Base-by-base conservation (phyloP, 345 rosid genomes). In the Camelina laxa region DNA sequence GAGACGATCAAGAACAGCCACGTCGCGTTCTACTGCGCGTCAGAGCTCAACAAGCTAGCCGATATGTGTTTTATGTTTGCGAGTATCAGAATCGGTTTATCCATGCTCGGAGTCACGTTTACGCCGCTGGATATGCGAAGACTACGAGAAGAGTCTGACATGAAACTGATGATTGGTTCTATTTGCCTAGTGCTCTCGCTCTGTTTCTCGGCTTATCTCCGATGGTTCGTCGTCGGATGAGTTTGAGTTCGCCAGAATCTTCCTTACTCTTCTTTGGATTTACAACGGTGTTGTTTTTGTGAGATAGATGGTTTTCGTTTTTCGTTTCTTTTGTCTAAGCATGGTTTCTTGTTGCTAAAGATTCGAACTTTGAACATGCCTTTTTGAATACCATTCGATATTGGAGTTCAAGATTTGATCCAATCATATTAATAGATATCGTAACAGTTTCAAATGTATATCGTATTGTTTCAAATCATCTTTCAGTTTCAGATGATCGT, bases 211-310 rank as follows among this genome's bases (percentile, higher is more conserved):
- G 60, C 60, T 14, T 55, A 55, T 15, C 11, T 55, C 1, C 19
- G 10, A 2, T 55, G 17, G 11, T 55, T 55, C 6, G 60, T 55
- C 60, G 60, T 53, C 33, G n/a, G 57, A 53, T 53, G 57, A 54
- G 59, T 49, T 17, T 49, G 12, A 17, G 13, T 49, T 49, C 54
- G 12, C 12, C 54, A 9, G 54, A 49, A 24, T 54, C 59, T 13
- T 24, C 17, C 30, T 27, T n/a, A n/a, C 9, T 22, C 33, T 12
- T 15, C 27, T 50, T 50, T 50, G 14, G 57, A 21, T 21, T 21
- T 53, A 7, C 0, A 21, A 21, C 57, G 31, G 57, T 22, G 30
- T 50, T 15, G 56, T 51, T 42, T 45, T 45, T 2, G 10, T 45
- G 9, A 14, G 54, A 48, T 15, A 4, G 2, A 20, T 45, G 47